Conservation (phyloP, 495 filamentous ascomycete species). For the Amniculicola lignicola region DNA sequence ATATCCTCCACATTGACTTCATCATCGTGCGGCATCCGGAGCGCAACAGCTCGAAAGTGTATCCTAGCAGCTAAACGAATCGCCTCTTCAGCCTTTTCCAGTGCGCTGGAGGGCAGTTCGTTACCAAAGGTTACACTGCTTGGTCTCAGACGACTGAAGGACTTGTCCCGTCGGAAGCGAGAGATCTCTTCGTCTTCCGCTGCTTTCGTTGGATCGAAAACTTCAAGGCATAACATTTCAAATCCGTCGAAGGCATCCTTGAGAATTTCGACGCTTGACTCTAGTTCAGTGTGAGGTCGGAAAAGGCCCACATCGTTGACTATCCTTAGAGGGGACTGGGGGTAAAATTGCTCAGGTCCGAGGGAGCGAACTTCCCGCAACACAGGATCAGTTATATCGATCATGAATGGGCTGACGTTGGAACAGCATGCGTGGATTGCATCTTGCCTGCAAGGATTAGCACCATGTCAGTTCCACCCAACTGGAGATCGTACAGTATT, state of each 20-base stretch:
- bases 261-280: constrained; percentile 10
- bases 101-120: neutral
- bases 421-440: constrained; percentile 15
- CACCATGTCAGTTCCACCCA: neutral
- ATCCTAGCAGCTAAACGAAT: constrained; percentile 10
- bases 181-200: constrained; percentile 5
- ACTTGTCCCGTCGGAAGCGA: constrained; percentile 3
- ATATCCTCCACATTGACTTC: constrained; percentile 6
- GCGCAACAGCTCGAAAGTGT: constrained; percentile 14
- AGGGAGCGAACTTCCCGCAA: constrained; percentile 10
- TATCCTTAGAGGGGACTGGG: constrained; percentile 20
- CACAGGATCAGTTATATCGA: constrained; percentile 14
- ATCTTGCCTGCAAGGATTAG: constrained; percentile 10
- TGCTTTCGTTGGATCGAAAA: constrained; percentile 13
- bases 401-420: constrained; percentile 13
- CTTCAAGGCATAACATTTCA: constrained; percentile 26
- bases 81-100: constrained; percentile 1
- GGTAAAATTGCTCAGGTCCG: constrained; percentile 6
- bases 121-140: neutral
- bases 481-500: constrained; percentile 4
- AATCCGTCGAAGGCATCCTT: constrained; percentile 18
- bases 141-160: neutral
- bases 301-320: constrained; percentile 2
- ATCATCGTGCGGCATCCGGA: constrained; percentile 16
- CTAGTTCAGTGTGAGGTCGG: neutral